Percentiles rank a stretch among this genome's conserved stretches.
These are phyloP conservation scores for Rosa persica DNA, from an alignment of 306 rosid species.

Conservation along the genomic window DNA sequence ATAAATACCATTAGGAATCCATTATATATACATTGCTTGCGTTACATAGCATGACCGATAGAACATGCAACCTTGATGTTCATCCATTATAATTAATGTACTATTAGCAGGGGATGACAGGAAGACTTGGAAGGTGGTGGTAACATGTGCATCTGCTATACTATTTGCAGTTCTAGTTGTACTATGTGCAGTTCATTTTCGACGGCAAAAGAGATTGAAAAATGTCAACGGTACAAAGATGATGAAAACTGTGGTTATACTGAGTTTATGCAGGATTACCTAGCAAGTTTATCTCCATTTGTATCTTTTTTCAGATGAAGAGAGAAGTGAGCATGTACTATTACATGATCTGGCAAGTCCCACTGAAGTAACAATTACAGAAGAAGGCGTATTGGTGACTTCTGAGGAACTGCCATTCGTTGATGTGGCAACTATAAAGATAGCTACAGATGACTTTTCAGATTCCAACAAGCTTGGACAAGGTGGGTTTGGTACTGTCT, in stretches of 20 bases:
- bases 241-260: not conserved
- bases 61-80: not conserved
- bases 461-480: slow-evolving; percentile 47
- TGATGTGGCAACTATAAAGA: slow-evolving; percentile 22
- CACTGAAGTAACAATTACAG: slow-evolving; percentile 6
- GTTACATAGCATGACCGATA: not conserved
- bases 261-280: not conserved
- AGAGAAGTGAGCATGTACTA: slow-evolving; percentile 20
- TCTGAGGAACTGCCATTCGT: slow-evolving; percentile 40
- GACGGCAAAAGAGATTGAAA: slow-evolving; percentile 3
- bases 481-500: slow-evolving; percentile 69
- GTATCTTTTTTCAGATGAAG: not conserved
- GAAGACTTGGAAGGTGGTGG: slow-evolving; percentile 49
- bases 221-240: slow-evolving; percentile 30
- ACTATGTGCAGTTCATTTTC: slow-evolving; percentile 12
- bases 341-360: slow-evolving; percentile 45
- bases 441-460: slow-evolving; percentile 39
- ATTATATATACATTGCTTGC: not conserved
- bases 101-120: slow-evolving; percentile 28
- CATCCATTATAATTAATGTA: not conserved
- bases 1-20: not conserved
- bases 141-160: slow-evolving; percentile 25
- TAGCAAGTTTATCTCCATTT: not conserved
- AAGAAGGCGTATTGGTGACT: not conserved
- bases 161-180: slow-evolving; percentile 28